Base-by-base conservation (phyloP, 257 asterid species). In the Scutellaria baicalensis region DNA sequence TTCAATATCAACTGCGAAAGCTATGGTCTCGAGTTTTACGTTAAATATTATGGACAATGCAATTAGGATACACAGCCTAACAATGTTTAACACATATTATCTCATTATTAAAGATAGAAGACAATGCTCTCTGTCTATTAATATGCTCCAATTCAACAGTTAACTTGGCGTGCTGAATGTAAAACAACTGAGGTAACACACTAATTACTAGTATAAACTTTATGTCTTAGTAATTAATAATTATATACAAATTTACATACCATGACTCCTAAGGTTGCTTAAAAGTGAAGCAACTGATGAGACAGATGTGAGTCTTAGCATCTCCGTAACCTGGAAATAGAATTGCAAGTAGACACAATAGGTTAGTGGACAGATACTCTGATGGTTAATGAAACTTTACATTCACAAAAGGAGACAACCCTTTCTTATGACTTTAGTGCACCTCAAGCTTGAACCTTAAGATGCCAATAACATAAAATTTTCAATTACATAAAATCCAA, bases 191-290 rank as follows among this genome's bases (percentile, higher is more conserved):
- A 11, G 12, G 50, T 11, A 35, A 52, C 56, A 54, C 38, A 49
- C 2, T 55, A 63, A 60, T 23, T 35, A 64, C 49, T 48, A 17
- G 45, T 13, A 20, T 17, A 35, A 50, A 47, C 14, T 27, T 39
- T 68, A 71, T 52, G 23, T 38, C 1, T 31, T 43, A 40, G 0
- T 36, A 38, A 21, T 18, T 10, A 40, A 0, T 35, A 38, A 21
- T 33, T 39, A 66, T 49, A 49, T 23, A 42, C 4, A 65, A 58
- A 69, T 21, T 50, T 47, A 69, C 85, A 59, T 87, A 93, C 99
- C 95, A 80, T 91, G 89, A 84, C 88, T 75, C 62, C 96, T 91
- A 56, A 93, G 94, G 78, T 82, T 76, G 76, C 85, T 93, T 66
- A 91, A 50, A 47, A 91, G 78, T 5, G 83, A 75, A 63, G 94